A percentile compares a stretch with the other conserved stretches of the same genome.
Evolutionary conservation across 805 yeast species (phyloP).

Genomic region (Starmerella lactis-condensi): DNA sequence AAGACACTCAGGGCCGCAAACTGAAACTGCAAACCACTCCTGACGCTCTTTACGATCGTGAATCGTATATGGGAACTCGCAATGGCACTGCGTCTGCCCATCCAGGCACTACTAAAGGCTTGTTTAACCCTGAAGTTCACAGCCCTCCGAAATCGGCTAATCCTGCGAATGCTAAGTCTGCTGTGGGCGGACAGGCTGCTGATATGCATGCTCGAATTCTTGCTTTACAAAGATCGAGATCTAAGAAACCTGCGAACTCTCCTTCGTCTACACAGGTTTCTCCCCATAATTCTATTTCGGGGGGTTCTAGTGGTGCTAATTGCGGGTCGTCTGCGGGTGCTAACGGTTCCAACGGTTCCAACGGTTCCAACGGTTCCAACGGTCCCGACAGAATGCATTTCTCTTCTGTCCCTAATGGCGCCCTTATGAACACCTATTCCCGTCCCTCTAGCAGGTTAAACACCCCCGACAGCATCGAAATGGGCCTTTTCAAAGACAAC

Average conservation of each 20-base stretch:
- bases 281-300: constrained; percentile 7
- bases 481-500: not conserved
- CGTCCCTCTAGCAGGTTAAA: no score
- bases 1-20: constrained; percentile 1
- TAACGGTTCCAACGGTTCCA: no score
- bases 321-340: no score
- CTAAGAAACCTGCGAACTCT: constrained; percentile 17
- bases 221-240: constrained; percentile 74
- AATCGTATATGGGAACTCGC: not conserved
- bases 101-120: not conserved
- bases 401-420: no score
- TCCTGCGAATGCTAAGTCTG: not conserved
- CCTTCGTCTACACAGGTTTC: not conserved
- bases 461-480: no score
- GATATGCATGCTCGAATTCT: constrained; percentile 72
- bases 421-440: no score
- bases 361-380: no score
- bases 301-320: no score
- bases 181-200: constrained; percentile 27
- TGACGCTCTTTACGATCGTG: constrained; percentile 5
- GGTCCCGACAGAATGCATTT: no score
- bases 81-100: no score
- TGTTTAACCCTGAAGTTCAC: not conserved
- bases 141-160: not conserved
- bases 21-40: constrained; percentile 12